These are phyloP conservation scores for Paracamarosporium sp. DNA, from an alignment of 2,329 filamentous ascomycete species.

Conservation along the genomic window DNA sequence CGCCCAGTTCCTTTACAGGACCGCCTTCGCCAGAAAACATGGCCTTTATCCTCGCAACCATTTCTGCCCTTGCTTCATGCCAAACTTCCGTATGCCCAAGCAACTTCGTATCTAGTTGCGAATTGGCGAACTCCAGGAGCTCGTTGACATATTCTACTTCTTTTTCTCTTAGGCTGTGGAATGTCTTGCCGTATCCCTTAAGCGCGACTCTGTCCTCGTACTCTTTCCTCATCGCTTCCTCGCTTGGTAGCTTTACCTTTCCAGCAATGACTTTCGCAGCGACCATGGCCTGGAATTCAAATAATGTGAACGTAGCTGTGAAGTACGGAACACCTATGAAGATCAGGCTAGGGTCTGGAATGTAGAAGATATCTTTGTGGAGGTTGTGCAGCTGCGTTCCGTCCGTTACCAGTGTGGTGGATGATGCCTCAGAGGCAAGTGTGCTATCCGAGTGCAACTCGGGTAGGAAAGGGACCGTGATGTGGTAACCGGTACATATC, in stretches of 20 bases:
- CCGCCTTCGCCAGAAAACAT: slow-evolving; percentile 24
- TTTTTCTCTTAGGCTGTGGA: slow-evolving; percentile 52
- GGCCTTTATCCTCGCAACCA: slow-evolving; percentile 39
- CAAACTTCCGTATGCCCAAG: slow-evolving; percentile 46
- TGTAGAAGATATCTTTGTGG: slow-evolving; percentile 75
- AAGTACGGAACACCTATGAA: slow-evolving; percentile 73
- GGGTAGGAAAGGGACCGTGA: slow-evolving; percentile 69
- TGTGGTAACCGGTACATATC: slow-evolving; percentile 73
- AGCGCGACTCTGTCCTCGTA: slow-evolving; percentile 43
- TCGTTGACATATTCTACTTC: slow-evolving; percentile 51
- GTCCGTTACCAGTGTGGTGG: slow-evolving; percentile 66
- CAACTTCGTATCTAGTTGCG: slow-evolving; percentile 30
- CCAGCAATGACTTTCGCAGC: slow-evolving; percentile 65
- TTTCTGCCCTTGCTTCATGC: slow-evolving; percentile 42
- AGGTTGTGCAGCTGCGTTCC: slow-evolving; percentile 70
- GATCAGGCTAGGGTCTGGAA: slow-evolving; percentile 67
- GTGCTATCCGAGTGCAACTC: slow-evolving; percentile 57
- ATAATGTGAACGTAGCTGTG: slow-evolving; percentile 71
- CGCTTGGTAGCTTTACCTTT: slow-evolving; percentile 54
- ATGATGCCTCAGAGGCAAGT: slow-evolving; percentile 55
- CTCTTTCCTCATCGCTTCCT: slow-evolving; percentile 51
- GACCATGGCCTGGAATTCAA: slow-evolving; percentile 72
- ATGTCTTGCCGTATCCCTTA: slow-evolving; percentile 52
- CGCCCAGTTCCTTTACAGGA: background rate
- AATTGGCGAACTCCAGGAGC: slow-evolving; percentile 49